Conservation (phyloP, 176 grass and related monocot species). For the Coix lacrymajobi region DNA sequence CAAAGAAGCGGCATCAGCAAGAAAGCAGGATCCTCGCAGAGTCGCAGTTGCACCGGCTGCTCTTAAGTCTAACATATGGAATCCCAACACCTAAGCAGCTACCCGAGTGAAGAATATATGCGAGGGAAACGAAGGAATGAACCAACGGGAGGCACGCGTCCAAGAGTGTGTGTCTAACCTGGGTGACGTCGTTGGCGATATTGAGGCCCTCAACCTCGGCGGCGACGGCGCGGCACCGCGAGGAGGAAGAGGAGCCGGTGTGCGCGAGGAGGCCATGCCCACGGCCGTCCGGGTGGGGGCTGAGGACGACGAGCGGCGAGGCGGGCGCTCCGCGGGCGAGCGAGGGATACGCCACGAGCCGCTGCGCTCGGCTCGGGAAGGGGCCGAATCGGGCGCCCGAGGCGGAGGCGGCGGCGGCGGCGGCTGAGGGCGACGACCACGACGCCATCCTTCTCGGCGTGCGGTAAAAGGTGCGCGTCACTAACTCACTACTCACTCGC, state of each 20-base stretch:
- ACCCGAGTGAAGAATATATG: neutral
- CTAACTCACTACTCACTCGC: neutral
- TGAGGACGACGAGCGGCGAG: constrained; percentile 30
- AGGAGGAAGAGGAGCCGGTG: neutral
- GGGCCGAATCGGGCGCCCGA: constrained; percentile 9
- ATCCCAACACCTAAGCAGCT: neutral
- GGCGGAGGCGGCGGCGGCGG: neutral
- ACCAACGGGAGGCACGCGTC: neutral
- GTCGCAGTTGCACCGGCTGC: neutral
- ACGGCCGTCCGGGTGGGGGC: neutral
- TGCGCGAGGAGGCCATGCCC: neutral
- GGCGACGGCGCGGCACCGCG: constrained; percentile 50
- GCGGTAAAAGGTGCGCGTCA: neutral
- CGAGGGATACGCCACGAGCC: neutral
- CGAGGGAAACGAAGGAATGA: neutral
- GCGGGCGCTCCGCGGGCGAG: neutral
- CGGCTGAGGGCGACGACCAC: constrained; percentile 22
- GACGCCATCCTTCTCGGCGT: constrained; percentile 15
- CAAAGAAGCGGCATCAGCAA: neutral
- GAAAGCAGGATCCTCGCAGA: neutral
- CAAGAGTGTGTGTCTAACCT: constrained; percentile 30
- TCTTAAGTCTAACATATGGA: neutral
- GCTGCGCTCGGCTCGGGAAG: constrained; percentile 6
- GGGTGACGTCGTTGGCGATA: constrained; percentile 78
- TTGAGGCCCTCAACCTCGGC: constrained; percentile 79